These are phyloP conservation scores for Chalciporus sp. DNA, from an alignment of 1,284 basidiomycete species.

Conservation along the genomic window DNA sequence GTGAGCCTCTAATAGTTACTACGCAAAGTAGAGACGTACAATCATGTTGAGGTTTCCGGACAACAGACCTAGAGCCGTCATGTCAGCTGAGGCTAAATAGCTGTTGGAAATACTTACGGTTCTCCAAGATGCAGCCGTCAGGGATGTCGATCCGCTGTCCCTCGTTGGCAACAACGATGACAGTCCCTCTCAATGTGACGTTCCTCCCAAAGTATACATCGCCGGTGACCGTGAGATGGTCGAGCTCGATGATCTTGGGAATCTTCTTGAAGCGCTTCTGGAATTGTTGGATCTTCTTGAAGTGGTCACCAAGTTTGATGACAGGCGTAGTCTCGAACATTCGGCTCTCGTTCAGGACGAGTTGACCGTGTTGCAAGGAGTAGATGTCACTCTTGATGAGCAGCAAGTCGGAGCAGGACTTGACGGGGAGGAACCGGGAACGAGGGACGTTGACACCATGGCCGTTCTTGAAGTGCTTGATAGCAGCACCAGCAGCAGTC, in stretches of 20 bases:
- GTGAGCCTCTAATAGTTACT: neutral
- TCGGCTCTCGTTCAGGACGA: constrained; percentile 87
- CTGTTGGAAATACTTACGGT: constrained; percentile 53
- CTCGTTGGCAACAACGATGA: constrained; percentile 90
- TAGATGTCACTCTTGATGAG: constrained; percentile 98
- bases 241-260: constrained; percentile 90
- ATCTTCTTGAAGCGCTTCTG: constrained; percentile 98
- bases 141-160: constrained; percentile 95
- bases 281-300: constrained; percentile 95
- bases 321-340: constrained; percentile 97
- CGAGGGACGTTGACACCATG: constrained; percentile 99
- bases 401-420: constrained; percentile 88
- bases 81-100: constrained; percentile 9
- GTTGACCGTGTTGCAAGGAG: constrained; percentile 91
- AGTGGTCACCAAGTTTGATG: constrained; percentile 95
- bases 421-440: constrained; percentile 95
- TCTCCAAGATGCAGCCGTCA: constrained; percentile 93
- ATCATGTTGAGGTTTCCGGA: constrained; percentile 74
- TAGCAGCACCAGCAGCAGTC: constrained; percentile 96
- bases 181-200: constrained; percentile 86
- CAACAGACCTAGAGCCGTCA: constrained; percentile 45
- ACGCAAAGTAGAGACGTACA: constrained; percentile 41
- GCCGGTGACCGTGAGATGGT: constrained; percentile 95
- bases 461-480: constrained; percentile 95
- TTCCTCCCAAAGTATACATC: constrained; percentile 97